These are phyloP conservation scores for sorghum (Sorghum bicolor) DNA, from an alignment of 176 grass and related monocot genomes.

Conservation along the genomic window Sorghum_bicolor_NCBIv3 NC_012878.2:58806501-58807000, in stretches of 20 bases:
- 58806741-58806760: neutral
- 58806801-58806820: neutral
- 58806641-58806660: constrained; percentile 10
- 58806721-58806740: neutral
- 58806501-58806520: neutral
- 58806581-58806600: neutral
- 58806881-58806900: neutral
- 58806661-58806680: neutral
- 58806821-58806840: neutral
- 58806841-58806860: neutral
- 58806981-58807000: neutral
- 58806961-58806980: neutral
- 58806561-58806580: neutral
- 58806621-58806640: neutral
- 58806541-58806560: neutral
- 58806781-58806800: neutral
- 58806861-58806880: neutral
- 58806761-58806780: neutral
- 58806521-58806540: neutral
- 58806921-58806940: neutral
- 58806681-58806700: neutral
- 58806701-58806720: neutral
- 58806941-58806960: neutral
- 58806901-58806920: neutral
- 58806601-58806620: constrained; percentile 8